A percentile compares a stretch with the other conserved stretches of the same genome.
Evolutionary conservation across 768 basidiomycete genomes (phyloP).

Genomic region (Dendrothele bispora): DNA sequence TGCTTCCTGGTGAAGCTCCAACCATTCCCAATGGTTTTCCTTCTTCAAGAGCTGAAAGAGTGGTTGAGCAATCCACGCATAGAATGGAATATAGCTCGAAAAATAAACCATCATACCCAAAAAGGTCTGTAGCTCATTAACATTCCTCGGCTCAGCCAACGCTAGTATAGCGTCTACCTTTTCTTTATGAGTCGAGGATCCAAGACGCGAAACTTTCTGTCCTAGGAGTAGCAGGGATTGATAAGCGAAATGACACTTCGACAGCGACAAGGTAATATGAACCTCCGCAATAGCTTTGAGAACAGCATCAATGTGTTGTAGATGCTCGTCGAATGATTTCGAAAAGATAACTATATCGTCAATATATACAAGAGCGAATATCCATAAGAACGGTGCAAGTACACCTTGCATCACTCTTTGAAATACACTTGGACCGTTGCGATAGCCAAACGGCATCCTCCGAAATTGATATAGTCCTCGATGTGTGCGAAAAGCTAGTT

Average conservation of each 20-base stretch:
- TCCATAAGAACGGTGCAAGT: constrained; percentile 8
- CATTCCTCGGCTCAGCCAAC: constrained; percentile 11
- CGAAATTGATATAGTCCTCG: constrained; percentile 27
- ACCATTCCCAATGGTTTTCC: constrained; percentile 21
- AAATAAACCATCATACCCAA: constrained; percentile 28
- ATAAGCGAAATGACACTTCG: constrained; percentile 25
- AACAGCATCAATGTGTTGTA: constrained; percentile 17
- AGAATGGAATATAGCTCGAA: constrained; percentile 23
- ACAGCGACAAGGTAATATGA: constrained; percentile 21
- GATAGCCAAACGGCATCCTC: constrained; percentile 26
- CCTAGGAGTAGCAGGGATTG: constrained; percentile 23
- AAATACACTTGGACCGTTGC: constrained; percentile 12
- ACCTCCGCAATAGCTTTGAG: constrained; percentile 15
- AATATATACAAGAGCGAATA: constrained; percentile 1
- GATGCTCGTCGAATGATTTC: constrained; percentile 16
- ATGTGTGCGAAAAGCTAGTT: constrained; percentile 29
- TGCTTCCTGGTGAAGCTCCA: constrained; percentile 12
- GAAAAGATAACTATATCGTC: constrained; percentile 2
- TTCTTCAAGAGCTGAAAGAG: constrained; percentile 24
- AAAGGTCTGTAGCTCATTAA: constrained; percentile 19
- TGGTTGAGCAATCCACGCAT: constrained; percentile 22
- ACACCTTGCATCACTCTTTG: constrained; percentile 17
- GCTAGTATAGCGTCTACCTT: constrained; percentile 20
- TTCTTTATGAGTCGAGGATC: constrained; percentile 15
- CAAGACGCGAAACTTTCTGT: constrained; percentile 21